phyloP scores from a whole-genome alignment of 495 filamentous ascomycete genomes.

The Eremomyces bilateralis region DNA sequence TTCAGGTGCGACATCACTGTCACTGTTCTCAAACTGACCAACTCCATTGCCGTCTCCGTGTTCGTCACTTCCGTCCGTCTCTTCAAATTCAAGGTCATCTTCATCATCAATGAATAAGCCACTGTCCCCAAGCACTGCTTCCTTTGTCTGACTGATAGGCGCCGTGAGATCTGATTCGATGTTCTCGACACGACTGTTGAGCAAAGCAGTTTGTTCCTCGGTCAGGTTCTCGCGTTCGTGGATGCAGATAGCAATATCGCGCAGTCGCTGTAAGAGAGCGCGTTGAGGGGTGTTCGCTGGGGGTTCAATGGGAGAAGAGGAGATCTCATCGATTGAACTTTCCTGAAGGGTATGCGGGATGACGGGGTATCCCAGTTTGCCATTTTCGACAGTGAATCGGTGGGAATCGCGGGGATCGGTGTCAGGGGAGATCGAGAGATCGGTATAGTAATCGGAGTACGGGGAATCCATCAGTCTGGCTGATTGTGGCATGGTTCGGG shows the following conservation, averaged over 20 bases:
- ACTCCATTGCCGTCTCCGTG: conserved; percentile 1
- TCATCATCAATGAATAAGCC: conserved; percentile 13
- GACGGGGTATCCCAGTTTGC: too few species aligned
- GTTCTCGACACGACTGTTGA: conserved; percentile 3
- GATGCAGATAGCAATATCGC: conserved; percentile 5
- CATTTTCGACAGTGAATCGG: too few species aligned
- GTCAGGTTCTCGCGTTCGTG: neutral
- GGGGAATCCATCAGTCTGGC: conserved; percentile 11
- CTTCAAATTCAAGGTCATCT: conserved; percentile 3
- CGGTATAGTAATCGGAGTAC: conserved; percentile 18
- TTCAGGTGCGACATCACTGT: neutral
- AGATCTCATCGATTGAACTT: too few species aligned
- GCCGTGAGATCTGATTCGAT: conserved; percentile 9
- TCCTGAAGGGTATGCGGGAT: too few species aligned
- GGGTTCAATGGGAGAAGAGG: too few species aligned
- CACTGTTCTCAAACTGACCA: neutral
- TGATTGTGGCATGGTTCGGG: too few species aligned
- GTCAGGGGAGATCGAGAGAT: conserved; percentile 2
- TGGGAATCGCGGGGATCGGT: neutral
- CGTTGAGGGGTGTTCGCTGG: neutral
- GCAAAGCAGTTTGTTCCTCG: neutral
- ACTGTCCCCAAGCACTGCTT: conserved; percentile 8
- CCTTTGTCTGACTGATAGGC: conserved; percentile 8
- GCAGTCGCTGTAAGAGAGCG: conserved; percentile 5
- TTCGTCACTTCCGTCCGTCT: neutral